These are phyloP conservation scores for Farysia itapuensis DNA, from an alignment of 1,284 basidiomycete species.

Conservation along the genomic window DNA sequence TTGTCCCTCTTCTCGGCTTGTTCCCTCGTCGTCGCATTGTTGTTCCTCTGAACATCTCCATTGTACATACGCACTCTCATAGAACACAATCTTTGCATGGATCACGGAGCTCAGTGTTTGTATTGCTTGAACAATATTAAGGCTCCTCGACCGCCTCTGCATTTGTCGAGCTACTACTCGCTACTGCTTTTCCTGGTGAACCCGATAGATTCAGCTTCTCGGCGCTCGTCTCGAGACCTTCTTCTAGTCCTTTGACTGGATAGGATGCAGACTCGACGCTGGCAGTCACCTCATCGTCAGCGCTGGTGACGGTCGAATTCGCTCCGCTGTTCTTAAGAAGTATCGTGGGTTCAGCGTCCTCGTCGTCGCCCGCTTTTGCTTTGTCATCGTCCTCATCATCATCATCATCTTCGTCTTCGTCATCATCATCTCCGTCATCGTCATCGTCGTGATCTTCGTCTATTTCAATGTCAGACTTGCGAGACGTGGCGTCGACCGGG, in stretches of 20 bases:
- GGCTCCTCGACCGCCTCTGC: no score
- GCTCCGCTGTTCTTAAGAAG: slow-evolving; percentile 6
- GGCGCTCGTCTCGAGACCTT: no score
- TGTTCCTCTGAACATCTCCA: not conserved
- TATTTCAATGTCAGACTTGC: slow-evolving; percentile 3
- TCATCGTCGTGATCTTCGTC: slow-evolving; percentile 1
- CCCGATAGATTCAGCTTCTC: no score
- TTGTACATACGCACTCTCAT: not conserved
- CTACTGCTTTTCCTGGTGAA: no score
- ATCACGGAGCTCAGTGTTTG: no score
- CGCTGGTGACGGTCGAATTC: no score
- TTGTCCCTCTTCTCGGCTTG: not conserved
- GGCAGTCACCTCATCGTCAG: no score
- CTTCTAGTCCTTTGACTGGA: no score
- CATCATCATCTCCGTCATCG: slow-evolving; percentile 5
- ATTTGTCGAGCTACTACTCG: no score
- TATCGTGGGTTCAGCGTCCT: slow-evolving; percentile 25
- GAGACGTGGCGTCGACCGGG: slow-evolving; percentile 4
- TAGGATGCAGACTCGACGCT: no score
- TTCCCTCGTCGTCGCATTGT: not conserved
- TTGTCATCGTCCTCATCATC: slow-evolving; percentile 8
- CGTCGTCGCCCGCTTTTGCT: slow-evolving; percentile 1
- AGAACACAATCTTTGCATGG: not conserved
- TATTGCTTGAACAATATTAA: no score
- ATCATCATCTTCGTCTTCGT: slow-evolving; percentile 1